Evolutionary conservation across 2,329 filamentous ascomycete species (phyloP), one percentile per base, ranked within the genome.

Genomic region (Zymoseptoria pseudotritici): DNA sequence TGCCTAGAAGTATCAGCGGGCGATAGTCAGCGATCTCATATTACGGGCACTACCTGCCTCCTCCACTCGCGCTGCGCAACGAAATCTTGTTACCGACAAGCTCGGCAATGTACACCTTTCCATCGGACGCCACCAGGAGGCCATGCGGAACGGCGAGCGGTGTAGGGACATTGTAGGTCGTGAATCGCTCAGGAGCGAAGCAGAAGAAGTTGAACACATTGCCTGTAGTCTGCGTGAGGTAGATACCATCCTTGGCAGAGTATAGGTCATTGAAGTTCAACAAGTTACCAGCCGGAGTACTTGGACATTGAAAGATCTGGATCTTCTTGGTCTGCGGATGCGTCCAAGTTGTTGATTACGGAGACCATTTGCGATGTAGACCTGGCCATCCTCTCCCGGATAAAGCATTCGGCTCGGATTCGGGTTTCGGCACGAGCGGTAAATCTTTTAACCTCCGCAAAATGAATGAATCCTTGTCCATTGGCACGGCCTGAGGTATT

Each of bases 321-420:
- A 63, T 61, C 17, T 57, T 29, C 19, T 59, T 57, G 17, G 59
- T 58, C 2, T 17, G 46, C 2, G 63, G 64, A 46, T 67, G 17
- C 59, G 59, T 6, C 65, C 62, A 17, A 69, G 63, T 29, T 69
- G 63, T 29, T 69, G 65, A 55, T 68, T 69, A 8, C 66, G 63
- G 2, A 68, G 55, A 26, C 66, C 66, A 46, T 67, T 67, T 29
- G 50, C 54, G 6, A 61, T 59, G 55, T 68, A 68, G 22, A 68
- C 50, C 20, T 67, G 66, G 2, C 66, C 66, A 59, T 69, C 67
- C 10, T 53, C 61, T 49, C 62, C 62, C 9, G 26, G 26, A 29
- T 9, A 29, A 9, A 29, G 26, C 26, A 29, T 29, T 29, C 26
- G 26, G 26, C 26, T 29, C 26, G 26, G 17, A 17, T 17, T 42